Evolutionary conservation across 1,139 yeast species (phyloP).

Genomic region (Barnettozyma hawaiiensis): DNA sequence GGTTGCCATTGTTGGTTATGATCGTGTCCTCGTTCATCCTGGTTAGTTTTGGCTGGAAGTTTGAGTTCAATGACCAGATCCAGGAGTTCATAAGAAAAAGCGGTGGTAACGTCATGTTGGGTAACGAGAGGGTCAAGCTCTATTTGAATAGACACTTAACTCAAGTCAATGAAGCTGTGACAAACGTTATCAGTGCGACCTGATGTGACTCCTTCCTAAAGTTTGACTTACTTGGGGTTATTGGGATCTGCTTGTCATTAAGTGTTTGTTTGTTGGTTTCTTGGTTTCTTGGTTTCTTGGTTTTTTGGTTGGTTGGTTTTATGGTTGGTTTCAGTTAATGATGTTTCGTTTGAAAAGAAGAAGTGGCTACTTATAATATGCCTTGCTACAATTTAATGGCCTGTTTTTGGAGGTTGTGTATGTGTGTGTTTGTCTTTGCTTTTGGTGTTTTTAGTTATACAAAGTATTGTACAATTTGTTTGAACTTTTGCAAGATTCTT

Average conservation of each 20-base stretch:
- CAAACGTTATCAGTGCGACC: conserved; percentile 23
- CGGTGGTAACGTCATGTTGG: conserved; percentile 59
- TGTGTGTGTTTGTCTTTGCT: too few relatives aligned
- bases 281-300: too few relatives aligned
- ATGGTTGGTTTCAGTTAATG: neutral
- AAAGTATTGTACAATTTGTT: neutral
- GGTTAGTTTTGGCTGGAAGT: conserved; percentile 41
- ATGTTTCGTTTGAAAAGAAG: neutral
- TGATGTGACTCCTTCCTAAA: neutral
- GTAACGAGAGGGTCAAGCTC: conserved; percentile 61
- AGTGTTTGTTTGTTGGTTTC: too few relatives aligned
- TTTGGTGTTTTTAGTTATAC: neutral
- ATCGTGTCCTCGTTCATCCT: conserved; percentile 49
- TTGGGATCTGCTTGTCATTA: neutral
- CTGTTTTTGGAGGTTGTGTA: neutral
- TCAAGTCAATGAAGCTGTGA: conserved; percentile 35
- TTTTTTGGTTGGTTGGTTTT: too few relatives aligned
- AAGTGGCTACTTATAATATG: neutral
- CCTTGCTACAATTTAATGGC: neutral
- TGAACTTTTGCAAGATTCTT: too few relatives aligned
- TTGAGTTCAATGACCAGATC: conserved; percentile 27
- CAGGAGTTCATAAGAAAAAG: conserved; percentile 47
- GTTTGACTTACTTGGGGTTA: neutral
- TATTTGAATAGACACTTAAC: conserved; percentile 38
- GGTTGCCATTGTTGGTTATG: conserved; percentile 67